phyloP scores from a whole-genome alignment of 805 yeast genomes.

The Wickerhamia fluorescens region DNA sequence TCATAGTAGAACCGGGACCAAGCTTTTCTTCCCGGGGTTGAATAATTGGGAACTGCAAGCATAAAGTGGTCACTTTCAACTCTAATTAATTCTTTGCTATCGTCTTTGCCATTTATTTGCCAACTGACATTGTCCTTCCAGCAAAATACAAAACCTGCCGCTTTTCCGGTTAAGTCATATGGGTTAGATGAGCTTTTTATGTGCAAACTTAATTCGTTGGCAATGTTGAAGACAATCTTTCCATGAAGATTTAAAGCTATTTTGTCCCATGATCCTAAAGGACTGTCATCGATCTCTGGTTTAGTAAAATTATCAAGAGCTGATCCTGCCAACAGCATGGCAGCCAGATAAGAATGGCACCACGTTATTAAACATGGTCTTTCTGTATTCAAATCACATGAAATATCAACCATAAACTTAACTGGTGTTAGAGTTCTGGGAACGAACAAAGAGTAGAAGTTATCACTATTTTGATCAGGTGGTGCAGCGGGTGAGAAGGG shows the following conservation, averaged over 20 bases:
- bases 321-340: constrained; percentile 42
- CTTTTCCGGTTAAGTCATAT: constrained; percentile 47
- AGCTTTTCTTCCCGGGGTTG: constrained; percentile 23
- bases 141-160: constrained; percentile 58
- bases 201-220: constrained; percentile 51
- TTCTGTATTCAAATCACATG: constrained; percentile 37
- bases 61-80: constrained; percentile 51
- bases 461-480: constrained; percentile 30
- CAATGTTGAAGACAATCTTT: constrained; percentile 38
- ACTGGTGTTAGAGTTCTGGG: constrained; percentile 60
- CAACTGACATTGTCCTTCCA: constrained; percentile 53
- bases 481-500: constrained; percentile 52
- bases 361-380: constrained; percentile 50
- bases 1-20: constrained; percentile 33
- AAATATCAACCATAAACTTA: constrained; percentile 46
- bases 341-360: constrained; percentile 60
- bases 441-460: constrained; percentile 50
- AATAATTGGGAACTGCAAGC: constrained; percentile 49
- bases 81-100: constrained; percentile 43
- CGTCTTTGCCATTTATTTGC: constrained; percentile 43
- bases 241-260: constrained; percentile 51
- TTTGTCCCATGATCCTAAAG: constrained; percentile 47
- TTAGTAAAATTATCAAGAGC: constrained; percentile 41
- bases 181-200: constrained; percentile 58
- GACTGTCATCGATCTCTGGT: constrained; percentile 38